Evolutionary conservation across 2,329 filamentous ascomycete genomes (phyloP).

Genomic region (Trematosphaeria pertusa): DNA sequence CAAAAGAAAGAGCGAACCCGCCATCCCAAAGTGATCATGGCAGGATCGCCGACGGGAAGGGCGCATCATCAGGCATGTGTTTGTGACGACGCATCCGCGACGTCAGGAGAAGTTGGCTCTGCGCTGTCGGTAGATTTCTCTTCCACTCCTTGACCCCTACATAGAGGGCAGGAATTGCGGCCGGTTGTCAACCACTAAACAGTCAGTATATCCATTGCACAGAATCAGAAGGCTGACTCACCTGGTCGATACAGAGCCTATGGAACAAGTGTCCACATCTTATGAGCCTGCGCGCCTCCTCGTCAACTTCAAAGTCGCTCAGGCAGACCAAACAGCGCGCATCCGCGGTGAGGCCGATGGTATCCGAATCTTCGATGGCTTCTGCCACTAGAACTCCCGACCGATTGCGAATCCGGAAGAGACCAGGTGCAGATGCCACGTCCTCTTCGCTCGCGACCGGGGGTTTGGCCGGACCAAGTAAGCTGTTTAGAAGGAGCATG

Average conservation of each 20-base stretch:
- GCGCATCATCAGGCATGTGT: conserved; percentile 2
- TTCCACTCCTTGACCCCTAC: conserved; percentile 65
- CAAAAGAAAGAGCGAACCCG: too few species aligned
- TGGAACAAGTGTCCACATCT: conserved; percentile 73
- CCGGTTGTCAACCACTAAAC: conserved; percentile 71
- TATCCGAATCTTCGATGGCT: conserved; percentile 48
- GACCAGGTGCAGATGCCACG: conserved; percentile 66
- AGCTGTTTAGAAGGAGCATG: conserved; percentile 72
- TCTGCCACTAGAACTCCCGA: conserved; percentile 55
- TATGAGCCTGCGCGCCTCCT: conserved; percentile 66
- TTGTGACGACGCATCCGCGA: not conserved
- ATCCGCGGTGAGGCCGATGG: conserved; percentile 38
- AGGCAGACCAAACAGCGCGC: conserved; percentile 71
- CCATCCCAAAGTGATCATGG: too few species aligned
- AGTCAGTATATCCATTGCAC: conserved; percentile 16
- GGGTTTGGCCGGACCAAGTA: conserved; percentile 72
- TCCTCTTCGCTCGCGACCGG: conserved; percentile 71
- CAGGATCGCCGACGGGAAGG: too few species aligned
- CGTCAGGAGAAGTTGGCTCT: conserved; percentile 4
- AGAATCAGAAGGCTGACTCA: conserved; percentile 44
- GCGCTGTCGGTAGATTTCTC: conserved; percentile 46
- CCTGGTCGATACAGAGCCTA: conserved; percentile 73
- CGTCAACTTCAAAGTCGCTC: conserved; percentile 68
- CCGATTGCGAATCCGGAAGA: conserved; percentile 61
- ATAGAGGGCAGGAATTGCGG: conserved; percentile 69